phyloP scores from a whole-genome alignment of 495 filamentous ascomycete species.

The Trichoderma erinaceum region DNA sequence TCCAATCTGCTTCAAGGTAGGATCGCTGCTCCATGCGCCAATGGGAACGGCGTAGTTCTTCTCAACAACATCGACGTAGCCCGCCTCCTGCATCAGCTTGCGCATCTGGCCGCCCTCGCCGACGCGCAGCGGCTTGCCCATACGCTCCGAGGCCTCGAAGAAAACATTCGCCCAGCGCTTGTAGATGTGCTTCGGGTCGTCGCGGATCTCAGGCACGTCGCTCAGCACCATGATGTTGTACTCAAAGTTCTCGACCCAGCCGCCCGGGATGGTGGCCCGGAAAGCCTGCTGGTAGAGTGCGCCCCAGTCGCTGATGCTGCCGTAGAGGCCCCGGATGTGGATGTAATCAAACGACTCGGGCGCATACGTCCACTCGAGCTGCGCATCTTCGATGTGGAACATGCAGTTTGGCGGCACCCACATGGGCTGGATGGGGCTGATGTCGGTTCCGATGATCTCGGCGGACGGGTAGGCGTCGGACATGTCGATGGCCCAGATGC shows the following conservation, averaged over 20 bases:
- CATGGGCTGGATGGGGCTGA: conserved; percentile 25
- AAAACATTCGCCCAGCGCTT: conserved; percentile 32
- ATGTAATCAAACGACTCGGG: conserved; percentile 50
- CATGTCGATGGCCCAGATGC: conserved; percentile 17
- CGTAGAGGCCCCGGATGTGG: conserved; percentile 53
- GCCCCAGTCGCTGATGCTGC: conserved; percentile 52
- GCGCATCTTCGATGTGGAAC: conserved; percentile 51
- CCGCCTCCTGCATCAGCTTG: conserved; percentile 26
- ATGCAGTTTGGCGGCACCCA: conserved; percentile 40
- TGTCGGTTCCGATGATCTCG: conserved; percentile 51
- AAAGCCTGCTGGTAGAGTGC: conserved; percentile 29
- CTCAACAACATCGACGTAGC: conserved; percentile 30
- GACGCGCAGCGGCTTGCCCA: conserved; percentile 19
- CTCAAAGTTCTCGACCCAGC: conserved; percentile 37
- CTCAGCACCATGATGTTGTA: conserved; percentile 28
- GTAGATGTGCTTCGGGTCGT: conserved; percentile 33
- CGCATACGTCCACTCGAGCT: conserved; percentile 43
- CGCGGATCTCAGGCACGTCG: conserved; percentile 30
- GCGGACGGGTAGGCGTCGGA: conserved; percentile 41
- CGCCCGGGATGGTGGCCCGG: conserved; percentile 27
- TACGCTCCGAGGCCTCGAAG: conserved; percentile 26
- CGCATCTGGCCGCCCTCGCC: conserved; percentile 14
- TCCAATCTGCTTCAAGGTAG: conserved; percentile 43
- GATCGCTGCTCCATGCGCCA: conserved; percentile 43
- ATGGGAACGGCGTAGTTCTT: conserved; percentile 28